Base-by-base conservation (phyloP, 2,329 filamentous ascomycete species). In the Setomelanomma holmii region DNA sequence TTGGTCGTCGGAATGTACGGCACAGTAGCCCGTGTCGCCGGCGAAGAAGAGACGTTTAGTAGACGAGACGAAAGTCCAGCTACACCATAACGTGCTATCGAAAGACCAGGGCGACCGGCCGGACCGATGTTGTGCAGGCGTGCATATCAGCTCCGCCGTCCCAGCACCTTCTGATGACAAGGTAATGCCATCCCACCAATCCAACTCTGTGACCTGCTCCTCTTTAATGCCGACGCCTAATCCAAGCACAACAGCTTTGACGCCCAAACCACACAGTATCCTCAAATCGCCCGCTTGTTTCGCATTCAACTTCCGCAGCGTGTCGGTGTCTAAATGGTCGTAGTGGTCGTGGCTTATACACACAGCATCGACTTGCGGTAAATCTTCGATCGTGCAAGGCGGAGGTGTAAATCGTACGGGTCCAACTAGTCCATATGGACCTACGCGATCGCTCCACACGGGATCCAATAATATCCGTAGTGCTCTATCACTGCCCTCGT, bases 271-370 rank as follows among this genome's bases (percentile, higher is more conserved):
- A 21, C 74, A 78, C 40, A 82, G 69, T 53, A 80, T 79, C 41
- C 76, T 74, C 23, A 80, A 34, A 4, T 69, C 53, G 0, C 72
- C 70, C 14, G 72, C 69, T 35, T 74, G 72, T 24, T 67, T 70
- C 35, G 55, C 58, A 56, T 78, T 78, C 16, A 81, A 58, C 20
- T 72, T 64, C 51, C 63, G 72, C 34, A 85, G 66, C 0, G 79
- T 80, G 16, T 74, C 69, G 4, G 74, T 67, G 53, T 84, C 81
- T 43, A 84, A 72, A 53, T 85, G 82, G 56, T 85, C 82, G 58
- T 83, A 84, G 60, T 85, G 82, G 56, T 84, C 81, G 63, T 85
- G 83, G 47, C 78, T 81, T 41, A 85, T 82, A 51, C 77, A 69
- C 3, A 85, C 74, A 2, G 80, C 63, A 49, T 85, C 82, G 8